These are phyloP conservation scores for Cocos nucifera DNA, from an alignment of 176 grass and related monocot genomes.

Conservation along the genomic window DNA sequence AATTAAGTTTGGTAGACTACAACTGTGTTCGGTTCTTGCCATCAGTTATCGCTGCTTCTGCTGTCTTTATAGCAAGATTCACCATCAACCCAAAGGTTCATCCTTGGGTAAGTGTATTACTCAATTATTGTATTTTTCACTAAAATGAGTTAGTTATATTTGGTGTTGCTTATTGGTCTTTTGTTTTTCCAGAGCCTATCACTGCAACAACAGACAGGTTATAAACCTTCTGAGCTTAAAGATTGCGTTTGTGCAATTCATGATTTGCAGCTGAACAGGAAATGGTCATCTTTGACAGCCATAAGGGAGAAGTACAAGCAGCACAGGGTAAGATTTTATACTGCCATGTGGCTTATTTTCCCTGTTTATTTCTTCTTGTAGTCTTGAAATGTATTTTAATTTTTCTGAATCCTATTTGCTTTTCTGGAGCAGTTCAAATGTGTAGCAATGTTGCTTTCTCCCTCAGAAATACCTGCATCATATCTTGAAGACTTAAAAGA, in stretches of 20 bases:
- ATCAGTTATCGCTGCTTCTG: conserved; percentile 48
- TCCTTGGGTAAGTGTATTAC: conserved; percentile 41
- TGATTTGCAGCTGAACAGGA: conserved; percentile 27
- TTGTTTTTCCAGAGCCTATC: conserved; percentile 26
- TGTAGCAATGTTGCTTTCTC: neutral
- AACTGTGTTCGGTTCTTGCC: conserved; percentile 40
- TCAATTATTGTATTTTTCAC: too few species aligned
- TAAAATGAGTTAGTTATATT: neutral
- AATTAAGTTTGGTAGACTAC: conserved; percentile 52
- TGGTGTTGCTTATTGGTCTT: neutral
- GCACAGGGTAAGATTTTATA: neutral
- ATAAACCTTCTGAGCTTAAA: conserved; percentile 29
- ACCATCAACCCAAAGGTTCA: conserved; percentile 30
- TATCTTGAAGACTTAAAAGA: neutral
- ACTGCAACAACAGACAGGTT: conserved; percentile 30
- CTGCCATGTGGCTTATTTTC: neutral
- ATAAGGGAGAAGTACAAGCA: conserved; percentile 8
- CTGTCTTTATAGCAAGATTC: conserved; percentile 48
- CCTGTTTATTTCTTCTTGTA: too few species aligned
- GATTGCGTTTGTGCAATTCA: conserved; percentile 25
- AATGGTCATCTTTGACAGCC: conserved; percentile 7
- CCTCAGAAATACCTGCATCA: neutral
- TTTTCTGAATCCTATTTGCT: neutral
- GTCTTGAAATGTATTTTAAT: neutral
- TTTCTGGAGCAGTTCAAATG: conserved; percentile 5